These are phyloP conservation scores for Cubamyces lactineus DNA, from an alignment of 768 basidiomycete species.

Conservation along the genomic window DNA sequence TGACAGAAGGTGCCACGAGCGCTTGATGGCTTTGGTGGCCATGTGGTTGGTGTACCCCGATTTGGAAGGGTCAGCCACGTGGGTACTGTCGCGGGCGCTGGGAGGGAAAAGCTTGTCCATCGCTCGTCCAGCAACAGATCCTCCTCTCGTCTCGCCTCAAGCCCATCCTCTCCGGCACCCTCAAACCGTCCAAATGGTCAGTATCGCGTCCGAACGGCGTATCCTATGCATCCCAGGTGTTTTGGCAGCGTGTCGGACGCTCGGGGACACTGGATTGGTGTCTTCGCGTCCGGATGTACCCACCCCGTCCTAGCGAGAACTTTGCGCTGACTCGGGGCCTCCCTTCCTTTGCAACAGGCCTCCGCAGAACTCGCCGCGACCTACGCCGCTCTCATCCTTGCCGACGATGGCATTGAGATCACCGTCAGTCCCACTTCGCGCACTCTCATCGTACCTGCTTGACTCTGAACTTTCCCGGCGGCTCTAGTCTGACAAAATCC, in stretches of 20 bases:
- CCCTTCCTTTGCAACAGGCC: conserved; percentile 40
- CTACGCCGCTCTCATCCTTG: conserved; percentile 98
- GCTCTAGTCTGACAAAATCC: conserved; percentile 86
- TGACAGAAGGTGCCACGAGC: neutral
- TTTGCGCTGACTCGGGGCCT: neutral
- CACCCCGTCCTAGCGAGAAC: neutral
- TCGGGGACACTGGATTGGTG: conserved; percentile 12
- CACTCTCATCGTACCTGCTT: neutral
- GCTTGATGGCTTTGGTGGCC: neutral
- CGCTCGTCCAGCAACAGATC: conserved; percentile 9
- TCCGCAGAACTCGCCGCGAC: conserved; percentile 85
- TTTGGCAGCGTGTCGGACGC: neutral
- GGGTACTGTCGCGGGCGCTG: neutral
- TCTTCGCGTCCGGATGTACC: conserved; percentile 15
- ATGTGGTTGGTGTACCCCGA: neutral
- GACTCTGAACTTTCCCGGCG: conserved; percentile 8
- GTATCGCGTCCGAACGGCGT: conserved; percentile 5
- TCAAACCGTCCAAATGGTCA: conserved; percentile 22
- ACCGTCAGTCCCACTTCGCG: conserved; percentile 67
- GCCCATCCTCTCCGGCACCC: conserved; percentile 14
- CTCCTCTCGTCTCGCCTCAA: conserved; percentile 19
- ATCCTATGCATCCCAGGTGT: neutral
- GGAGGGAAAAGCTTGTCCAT: conserved; percentile 10
- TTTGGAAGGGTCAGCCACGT: neutral
- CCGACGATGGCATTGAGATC: conserved; percentile 96